Evolutionary conservation across 371 early-diverging fungal genomes (phyloP), one percentile per base, ranked within the genome.

Genomic region (Rhizopus microsporus): DNA sequence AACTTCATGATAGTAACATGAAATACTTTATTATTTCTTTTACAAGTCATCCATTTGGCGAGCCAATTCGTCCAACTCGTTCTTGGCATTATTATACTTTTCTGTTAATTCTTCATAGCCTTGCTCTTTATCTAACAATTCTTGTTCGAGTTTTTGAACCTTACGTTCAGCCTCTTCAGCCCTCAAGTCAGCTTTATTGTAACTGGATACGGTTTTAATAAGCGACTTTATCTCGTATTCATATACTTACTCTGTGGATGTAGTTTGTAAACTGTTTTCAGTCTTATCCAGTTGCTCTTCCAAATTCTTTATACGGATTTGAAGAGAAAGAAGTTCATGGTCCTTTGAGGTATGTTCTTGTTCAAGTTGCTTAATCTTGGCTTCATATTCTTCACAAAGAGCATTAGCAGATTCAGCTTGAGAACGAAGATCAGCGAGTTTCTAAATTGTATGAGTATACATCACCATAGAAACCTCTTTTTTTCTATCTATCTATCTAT

Each of bases 141-240:
- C 88, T 55, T 74, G 67, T 68, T 91, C 91, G 67, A 90, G 70
- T 55, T 74, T 65, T 34, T 72, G 62, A 42, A 88, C 83, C 63
- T 78, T 82, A 57, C 88, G 85, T 65, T 92, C 89, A 59, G 83
- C 81, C 52, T 83, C 80, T 67, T 93, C 93, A 55, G 89, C 87
- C 70, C 83, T 84, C 66, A 86, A 72, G 62, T 93, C 91, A 63
- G 87, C 83, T 48, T 83, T 80, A 54, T 88, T 84, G 57, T 82
- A 77, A 60, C 92, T 91, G 71, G 30, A 56, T 44, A 32, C 39
- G 43, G 42, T 10, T 7, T 13, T 9, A 10, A 9, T 12, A 6
- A 30, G 9, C 16, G 16, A 51, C 7, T 16, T 13, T 29, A 47
- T 7, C 5, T 30, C 7, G 6, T 32, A 30, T 47, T 32, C 3